A percentile compares a stretch with the other conserved stretches of the same genome.
phyloP scores from a whole-genome alignment of 768 basidiomycete genomes.

The Mycena olivaceomarginata region DNA sequence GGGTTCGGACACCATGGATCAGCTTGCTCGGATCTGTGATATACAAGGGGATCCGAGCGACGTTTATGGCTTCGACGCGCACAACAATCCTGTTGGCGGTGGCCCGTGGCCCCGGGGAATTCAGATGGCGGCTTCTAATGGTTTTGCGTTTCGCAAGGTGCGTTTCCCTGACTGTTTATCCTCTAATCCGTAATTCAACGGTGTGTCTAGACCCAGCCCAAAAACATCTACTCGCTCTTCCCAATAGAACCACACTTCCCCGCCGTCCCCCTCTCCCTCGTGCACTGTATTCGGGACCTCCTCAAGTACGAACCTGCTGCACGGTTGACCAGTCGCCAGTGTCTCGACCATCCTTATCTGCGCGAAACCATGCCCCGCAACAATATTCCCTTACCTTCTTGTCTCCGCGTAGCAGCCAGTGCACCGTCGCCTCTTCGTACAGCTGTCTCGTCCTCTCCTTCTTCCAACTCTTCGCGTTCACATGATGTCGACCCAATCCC shows the following conservation, averaged over 20 bases:
- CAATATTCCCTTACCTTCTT: conserved; percentile 77
- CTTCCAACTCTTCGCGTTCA: conserved; percentile 32
- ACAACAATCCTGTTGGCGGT: conserved; percentile 85
- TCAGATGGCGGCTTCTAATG: conserved; percentile 90
- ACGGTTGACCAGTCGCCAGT: conserved; percentile 91
- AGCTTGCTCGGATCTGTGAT: conserved; percentile 93
- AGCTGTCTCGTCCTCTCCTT: conserved; percentile 40
- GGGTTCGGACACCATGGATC: conserved; percentile 94
- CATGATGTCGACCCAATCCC: conserved; percentile 35
- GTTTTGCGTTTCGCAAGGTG: conserved; percentile 94
- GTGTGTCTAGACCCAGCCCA: conserved; percentile 74
- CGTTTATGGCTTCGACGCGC: conserved; percentile 86
- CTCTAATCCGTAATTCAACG: conserved; percentile 31
- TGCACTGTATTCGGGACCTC: conserved; percentile 95
- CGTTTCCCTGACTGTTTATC: conserved; percentile 49
- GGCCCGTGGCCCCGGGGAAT: conserved; percentile 92
- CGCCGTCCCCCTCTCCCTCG: conserved; percentile 84
- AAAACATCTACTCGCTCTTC: conserved; percentile 83
- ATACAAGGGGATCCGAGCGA: conserved; percentile 94
- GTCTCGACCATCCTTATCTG: conserved; percentile 93
- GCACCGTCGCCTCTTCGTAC: conserved; percentile 60
- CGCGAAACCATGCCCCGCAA: conserved; percentile 84
- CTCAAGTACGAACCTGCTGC: conserved; percentile 94
- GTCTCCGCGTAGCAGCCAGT: conserved; percentile 64
- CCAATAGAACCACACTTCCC: conserved; percentile 64